Evolutionary conservation across 2,329 filamentous ascomycete genomes (phyloP), one percentile per base, ranked within the genome.

Genomic region (Zymoseptoria tritici): DNA sequence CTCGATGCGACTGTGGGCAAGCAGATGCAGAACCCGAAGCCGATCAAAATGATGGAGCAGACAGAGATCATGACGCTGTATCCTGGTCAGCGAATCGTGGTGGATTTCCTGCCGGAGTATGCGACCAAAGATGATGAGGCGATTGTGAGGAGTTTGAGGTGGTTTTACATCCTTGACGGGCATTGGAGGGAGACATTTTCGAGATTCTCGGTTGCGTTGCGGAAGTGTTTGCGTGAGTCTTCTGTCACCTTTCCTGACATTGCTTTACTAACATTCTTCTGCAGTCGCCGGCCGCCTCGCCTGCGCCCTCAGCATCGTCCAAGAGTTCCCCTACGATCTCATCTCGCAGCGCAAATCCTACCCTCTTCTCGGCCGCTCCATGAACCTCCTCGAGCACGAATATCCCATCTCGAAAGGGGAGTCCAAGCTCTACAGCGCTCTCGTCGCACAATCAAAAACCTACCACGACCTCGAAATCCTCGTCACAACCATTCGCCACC

Each of bases 101-200:
- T 82, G 5, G 85, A 88, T 61, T 89, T 96, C 69, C 84, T 92
- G 24, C 62, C 56, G 64, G 83, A 85, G 1, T 79, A 85, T 13
- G 60, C 75, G 9, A 76, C 86, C 9, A 80, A 85, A 7, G 75
- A 80, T 51, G 83, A 88, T 60, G 87, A 93, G 63, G 84, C 87
- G 36, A 80, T 96, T 56, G 90, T 97, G 52, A 83, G 88, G 59
- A 86, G 89, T 46, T 77, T 97, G 60, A 89, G 95, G 70, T 97
- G 93, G 92, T 86, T 93, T 72, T 77, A 90, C 60, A 81, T 90
- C 58, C 82, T 93, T 8, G 84, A 88, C 55, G 87, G 83, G 11
- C 81, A 89, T 57, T 92, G 88, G 86, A 78, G 81, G 16, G 80
- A 87, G 60, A 85, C 90, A 21, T 90, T 93, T 67, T 75, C 78